Evolutionary conservation across 495 filamentous ascomycete species (phyloP).

Genomic region (Trichoderma asperelloides): DNA sequence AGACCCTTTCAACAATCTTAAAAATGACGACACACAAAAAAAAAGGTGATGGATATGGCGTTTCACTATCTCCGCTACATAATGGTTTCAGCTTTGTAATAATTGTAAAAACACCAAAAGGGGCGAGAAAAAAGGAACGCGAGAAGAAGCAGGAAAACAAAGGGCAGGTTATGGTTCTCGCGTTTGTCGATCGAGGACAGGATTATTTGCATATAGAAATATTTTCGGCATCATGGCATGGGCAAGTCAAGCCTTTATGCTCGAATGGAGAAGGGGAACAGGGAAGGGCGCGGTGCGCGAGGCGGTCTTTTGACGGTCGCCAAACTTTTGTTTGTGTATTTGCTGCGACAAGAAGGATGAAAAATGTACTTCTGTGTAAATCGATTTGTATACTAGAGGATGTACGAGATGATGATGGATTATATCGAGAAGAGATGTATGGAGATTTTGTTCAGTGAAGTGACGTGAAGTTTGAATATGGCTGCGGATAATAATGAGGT

Average conservation of each 20-base stretch:
- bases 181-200: neutral
- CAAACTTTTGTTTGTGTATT: neutral
- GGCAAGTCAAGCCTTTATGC: neutral
- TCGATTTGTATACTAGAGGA: constrained; percentile 4
- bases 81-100: neutral
- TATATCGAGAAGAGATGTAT: neutral
- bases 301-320: neutral
- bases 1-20: neutral
- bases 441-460: neutral
- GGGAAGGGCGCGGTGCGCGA: neutral
- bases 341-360: constrained; percentile 1
- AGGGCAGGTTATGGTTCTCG: neutral
- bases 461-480: neutral
- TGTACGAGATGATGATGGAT: constrained; percentile 1
- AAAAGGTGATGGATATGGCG: constrained; percentile 2
- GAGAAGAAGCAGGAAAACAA: neutral
- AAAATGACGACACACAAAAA: constrained; percentile 9
- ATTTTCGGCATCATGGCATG: neutral
- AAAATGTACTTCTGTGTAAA: neutral
- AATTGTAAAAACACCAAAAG: neutral
- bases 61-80: constrained; percentile 1
- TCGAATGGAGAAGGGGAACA: neutral
- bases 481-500: neutral
- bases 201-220: constrained; percentile 6
- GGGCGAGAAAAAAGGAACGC: neutral